phyloP scores from a whole-genome alignment of 2,329 filamentous ascomycete genomes.

The Aspergillus floridensis region DNA sequence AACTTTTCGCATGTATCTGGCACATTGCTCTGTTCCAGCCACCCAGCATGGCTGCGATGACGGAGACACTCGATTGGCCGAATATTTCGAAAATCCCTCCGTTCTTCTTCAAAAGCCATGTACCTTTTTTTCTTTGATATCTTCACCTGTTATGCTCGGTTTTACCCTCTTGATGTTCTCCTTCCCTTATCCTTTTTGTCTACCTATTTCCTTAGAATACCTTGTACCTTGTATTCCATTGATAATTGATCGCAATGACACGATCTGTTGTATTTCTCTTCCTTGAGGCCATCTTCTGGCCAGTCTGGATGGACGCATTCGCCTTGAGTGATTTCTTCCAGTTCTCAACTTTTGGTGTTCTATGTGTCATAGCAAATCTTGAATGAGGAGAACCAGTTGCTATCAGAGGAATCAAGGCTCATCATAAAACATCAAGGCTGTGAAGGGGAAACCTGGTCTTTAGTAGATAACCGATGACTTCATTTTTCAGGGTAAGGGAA shows the following conservation, averaged over 20 bases:
- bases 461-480: not conserved
- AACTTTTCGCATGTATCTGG: slow-evolving; percentile 16
- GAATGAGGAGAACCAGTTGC: too few species aligned
- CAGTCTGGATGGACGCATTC: too few species aligned
- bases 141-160: slow-evolving; percentile 13
- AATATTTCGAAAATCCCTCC: slow-evolving; percentile 13
- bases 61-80: slow-evolving; percentile 1
- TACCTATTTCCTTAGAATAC: not conserved
- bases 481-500: not conserved
- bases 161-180: slow-evolving; percentile 3
- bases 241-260: not conserved
- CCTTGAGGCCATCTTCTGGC: not conserved
- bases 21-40: slow-evolving; percentile 20
- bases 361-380: too few species aligned
- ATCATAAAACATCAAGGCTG: not conserved
- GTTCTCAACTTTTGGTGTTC: too few species aligned
- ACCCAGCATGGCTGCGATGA: slow-evolving; percentile 11
- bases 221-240: slow-evolving; percentile 1
- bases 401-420: too few species aligned
- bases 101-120: slow-evolving; percentile 9
- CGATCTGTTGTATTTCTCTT: not conserved
- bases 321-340: too few species aligned
- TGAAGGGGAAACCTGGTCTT: not conserved
- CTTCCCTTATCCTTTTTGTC: not conserved
- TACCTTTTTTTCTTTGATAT: slow-evolving; percentile 12